Evolutionary conservation across 2,329 filamentous ascomycete species (phyloP).

Genomic region (Fusarium temperatum): DNA sequence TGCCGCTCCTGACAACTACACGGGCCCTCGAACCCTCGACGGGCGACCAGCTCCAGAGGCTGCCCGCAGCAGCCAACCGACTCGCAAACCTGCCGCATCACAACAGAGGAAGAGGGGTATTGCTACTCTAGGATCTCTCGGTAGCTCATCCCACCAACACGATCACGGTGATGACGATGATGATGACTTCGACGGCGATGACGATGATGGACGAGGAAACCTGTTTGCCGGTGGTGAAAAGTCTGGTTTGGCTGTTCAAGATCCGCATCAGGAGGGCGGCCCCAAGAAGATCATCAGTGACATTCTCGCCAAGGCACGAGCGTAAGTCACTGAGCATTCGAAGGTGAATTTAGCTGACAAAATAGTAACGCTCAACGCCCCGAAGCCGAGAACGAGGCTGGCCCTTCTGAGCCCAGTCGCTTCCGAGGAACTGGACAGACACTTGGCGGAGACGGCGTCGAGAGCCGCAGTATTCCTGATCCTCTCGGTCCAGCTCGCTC

Average conservation of each 20-base stretch:
- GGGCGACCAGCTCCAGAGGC: constrained; percentile 64
- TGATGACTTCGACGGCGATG: constrained; percentile 64
- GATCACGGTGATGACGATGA: constrained; percentile 69
- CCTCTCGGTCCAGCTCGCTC: constrained; percentile 52
- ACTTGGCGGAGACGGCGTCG: constrained; percentile 79
- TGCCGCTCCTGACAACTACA: constrained; percentile 56
- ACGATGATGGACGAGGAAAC: constrained; percentile 69
- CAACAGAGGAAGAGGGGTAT: constrained; percentile 67
- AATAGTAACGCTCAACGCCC: constrained; percentile 69
- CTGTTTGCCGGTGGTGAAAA: constrained; percentile 88
- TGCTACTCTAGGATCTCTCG: constrained; percentile 67
- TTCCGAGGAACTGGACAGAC: constrained; percentile 80
- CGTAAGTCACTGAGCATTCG: constrained; percentile 52
- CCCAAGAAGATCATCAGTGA: constrained; percentile 68
- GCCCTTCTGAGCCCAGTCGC: constrained; percentile 58
- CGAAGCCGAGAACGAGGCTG: constrained; percentile 59
- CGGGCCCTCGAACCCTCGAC: constrained; percentile 69
- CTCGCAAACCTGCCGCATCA: constrained; percentile 49
- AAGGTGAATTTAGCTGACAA: constrained; percentile 4
- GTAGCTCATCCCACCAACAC: constrained; percentile 57
- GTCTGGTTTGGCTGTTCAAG: constrained; percentile 75
- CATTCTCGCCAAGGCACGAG: constrained; percentile 70
- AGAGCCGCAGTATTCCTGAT: constrained; percentile 74
- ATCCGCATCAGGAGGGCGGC: constrained; percentile 61
- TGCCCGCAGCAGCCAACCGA: constrained; percentile 41